phyloP scores from a whole-genome alignment of 257 asterid genomes.

The Fraxinus cuspidata region DNA sequence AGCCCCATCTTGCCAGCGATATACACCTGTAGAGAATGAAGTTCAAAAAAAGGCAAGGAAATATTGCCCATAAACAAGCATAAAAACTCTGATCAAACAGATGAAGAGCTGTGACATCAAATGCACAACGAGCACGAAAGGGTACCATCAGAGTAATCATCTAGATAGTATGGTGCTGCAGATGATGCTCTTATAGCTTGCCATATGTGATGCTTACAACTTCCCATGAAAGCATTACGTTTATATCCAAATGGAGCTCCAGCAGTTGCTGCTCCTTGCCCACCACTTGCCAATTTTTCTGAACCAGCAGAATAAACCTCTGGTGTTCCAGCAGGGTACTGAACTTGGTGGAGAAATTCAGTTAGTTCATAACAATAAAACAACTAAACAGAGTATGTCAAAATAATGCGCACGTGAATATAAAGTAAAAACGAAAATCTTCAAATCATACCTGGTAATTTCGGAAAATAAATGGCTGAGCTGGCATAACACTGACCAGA shows the following conservation, averaged over 20 bases:
- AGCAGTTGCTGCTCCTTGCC: conserved; percentile 62
- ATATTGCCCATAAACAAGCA: conserved; percentile 28
- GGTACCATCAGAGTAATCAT: conserved; percentile 95
- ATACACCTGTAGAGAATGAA: conserved; percentile 48
- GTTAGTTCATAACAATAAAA: conserved; percentile 21
- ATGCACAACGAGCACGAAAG: conserved; percentile 19
- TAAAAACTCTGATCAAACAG: conserved; percentile 18
- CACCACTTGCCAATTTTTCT: conserved; percentile 64
- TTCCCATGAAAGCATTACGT: conserved; percentile 88
- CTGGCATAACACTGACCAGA: conserved; percentile 90
- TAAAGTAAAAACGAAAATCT: conserved; percentile 13
- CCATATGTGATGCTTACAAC: conserved; percentile 96
- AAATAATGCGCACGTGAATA: conserved; percentile 22
- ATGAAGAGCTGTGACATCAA: conserved; percentile 20
- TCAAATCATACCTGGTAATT: conserved; percentile 79
- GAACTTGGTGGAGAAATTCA: conserved; percentile 33
- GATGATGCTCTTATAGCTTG: conserved; percentile 99
- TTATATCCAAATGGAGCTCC: conserved; percentile 81
- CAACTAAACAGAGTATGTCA: conserved; percentile 10
- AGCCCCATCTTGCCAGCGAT: conserved; percentile 99
- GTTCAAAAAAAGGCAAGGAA: conserved; percentile 17
- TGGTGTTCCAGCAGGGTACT: conserved; percentile 98
- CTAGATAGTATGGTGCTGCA: conserved; percentile 98
- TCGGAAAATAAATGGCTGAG: conserved; percentile 98
- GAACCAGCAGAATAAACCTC: conserved; percentile 68